Percentiles rank a stretch among this genome's conserved stretches.
Conservation (phyloP, 2,329 filamentous ascomycete genomes). For the Sarocladium kiliense region DNA sequence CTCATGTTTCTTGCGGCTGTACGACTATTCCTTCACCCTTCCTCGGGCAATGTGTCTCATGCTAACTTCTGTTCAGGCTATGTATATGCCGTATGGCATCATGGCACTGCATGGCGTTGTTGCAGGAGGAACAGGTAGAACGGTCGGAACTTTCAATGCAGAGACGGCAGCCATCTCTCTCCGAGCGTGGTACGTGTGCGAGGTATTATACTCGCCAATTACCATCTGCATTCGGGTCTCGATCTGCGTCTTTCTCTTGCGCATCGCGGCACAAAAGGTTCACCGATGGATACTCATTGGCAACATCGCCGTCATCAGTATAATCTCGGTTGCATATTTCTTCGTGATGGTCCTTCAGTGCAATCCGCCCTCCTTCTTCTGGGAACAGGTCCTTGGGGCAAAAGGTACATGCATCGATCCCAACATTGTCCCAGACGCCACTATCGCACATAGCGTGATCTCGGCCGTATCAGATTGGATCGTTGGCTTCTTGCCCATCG, state of each 20-base stretch:
- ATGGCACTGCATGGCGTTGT: slow-evolving; percentile 28
- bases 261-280: slow-evolving; percentile 27
- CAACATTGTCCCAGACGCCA: slow-evolving; percentile 33
- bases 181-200: slow-evolving; percentile 32
- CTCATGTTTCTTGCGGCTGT: slow-evolving; percentile 42
- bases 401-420: slow-evolving; percentile 34
- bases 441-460: slow-evolving; percentile 40
- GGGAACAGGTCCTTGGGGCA: slow-evolving; percentile 32
- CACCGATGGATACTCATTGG: slow-evolving; percentile 29
- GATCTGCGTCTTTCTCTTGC: slow-evolving; percentile 35
- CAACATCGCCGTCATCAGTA: slow-evolving; percentile 29
- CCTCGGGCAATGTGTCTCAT: background rate
- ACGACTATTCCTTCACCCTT: slow-evolving; percentile 12
- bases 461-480: slow-evolving; percentile 41
- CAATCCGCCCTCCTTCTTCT: slow-evolving; percentile 42
- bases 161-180: slow-evolving; percentile 23
- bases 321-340: slow-evolving; percentile 33
- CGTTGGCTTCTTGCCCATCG: slow-evolving; percentile 43
- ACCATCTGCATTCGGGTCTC: slow-evolving; percentile 34
- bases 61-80: slow-evolving; percentile 19
- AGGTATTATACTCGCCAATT: slow-evolving; percentile 34
- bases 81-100: slow-evolving; percentile 26
- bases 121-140: slow-evolving; percentile 22
- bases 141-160: slow-evolving; percentile 15
- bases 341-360: slow-evolving; percentile 46